Evolutionary conservation across 495 filamentous ascomycete species (phyloP).

Genomic region (Cryomyces minteri): DNA sequence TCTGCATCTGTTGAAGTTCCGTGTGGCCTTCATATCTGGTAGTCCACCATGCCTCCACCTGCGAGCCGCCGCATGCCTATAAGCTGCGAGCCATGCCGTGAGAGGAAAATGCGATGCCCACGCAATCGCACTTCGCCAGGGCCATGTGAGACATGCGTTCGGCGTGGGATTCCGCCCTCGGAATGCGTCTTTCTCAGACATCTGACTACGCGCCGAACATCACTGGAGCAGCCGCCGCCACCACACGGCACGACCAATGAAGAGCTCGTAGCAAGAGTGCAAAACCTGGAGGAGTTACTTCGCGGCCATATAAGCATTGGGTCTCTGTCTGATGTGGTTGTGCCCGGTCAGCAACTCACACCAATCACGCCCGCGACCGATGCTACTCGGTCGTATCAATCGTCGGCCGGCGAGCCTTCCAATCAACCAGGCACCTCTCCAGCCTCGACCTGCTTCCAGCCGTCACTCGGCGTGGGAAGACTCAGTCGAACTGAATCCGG

Average conservation of each 20-base stretch:
- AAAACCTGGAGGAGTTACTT: background rate
- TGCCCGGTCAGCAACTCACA: background rate
- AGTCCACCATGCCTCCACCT: background rate
- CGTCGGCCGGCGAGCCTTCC: background rate
- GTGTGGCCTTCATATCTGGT: no score
- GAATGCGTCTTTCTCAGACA: background rate
- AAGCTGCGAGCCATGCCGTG: background rate
- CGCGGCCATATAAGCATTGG: background rate
- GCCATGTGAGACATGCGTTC: background rate
- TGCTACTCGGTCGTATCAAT: background rate
- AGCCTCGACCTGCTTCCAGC: background rate
- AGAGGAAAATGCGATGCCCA: background rate
- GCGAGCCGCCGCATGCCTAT: background rate
- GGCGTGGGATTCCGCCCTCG: background rate
- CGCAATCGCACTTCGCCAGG: background rate
- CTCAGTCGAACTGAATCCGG: background rate
- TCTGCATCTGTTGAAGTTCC: no score
- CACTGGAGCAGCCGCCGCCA: background rate
- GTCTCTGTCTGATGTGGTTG: background rate
- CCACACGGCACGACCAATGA: background rate
- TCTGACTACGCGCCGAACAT: background rate
- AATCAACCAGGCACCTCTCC: background rate
- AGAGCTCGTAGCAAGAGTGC: background rate
- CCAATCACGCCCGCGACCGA: background rate
- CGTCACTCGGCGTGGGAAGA: background rate